These are phyloP conservation scores for Puccinia horiana DNA, from an alignment of 1,284 basidiomycete genomes.

Conservation along the genomic window DNA sequence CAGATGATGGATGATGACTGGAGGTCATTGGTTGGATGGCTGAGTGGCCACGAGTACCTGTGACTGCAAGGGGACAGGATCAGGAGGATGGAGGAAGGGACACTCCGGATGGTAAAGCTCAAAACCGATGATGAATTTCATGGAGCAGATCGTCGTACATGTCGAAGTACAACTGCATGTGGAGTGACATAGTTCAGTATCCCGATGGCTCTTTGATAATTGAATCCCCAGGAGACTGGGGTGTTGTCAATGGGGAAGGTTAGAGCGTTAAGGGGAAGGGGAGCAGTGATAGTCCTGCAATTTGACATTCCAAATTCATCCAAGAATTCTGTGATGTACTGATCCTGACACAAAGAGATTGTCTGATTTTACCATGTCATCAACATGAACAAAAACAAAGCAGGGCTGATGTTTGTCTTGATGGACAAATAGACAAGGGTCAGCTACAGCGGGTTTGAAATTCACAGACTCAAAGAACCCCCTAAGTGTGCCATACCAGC, in stretches of 20 bases:
- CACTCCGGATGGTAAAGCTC: too few species aligned
- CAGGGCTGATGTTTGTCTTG: not conserved
- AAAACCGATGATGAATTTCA: too few species aligned
- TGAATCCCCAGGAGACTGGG: not conserved
- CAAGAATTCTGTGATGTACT: not conserved
- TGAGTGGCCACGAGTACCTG: too few species aligned
- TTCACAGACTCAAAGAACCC: not conserved
- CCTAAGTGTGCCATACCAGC: constrained; percentile 1
- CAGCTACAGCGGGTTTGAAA: not conserved
- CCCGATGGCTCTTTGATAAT: not conserved
- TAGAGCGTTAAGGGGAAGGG: not conserved
- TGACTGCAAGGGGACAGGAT: too few species aligned
- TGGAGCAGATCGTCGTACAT: too few species aligned
- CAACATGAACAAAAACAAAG: constrained; percentile 10
- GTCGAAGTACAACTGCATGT: too few species aligned
- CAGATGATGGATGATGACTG: too few species aligned
- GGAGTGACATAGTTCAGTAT: not conserved
- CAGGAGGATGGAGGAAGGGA: too few species aligned
- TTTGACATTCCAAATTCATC: not conserved
- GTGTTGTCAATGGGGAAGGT: not conserved
- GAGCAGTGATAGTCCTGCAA: not conserved
- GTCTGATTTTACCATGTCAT: not conserved
- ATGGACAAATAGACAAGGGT: constrained; percentile 14
- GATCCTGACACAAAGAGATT: not conserved
- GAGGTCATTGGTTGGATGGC: too few species aligned